Base-by-base conservation (phyloP, 2,329 filamentous ascomycete species). In the Gaeumannomyces tritici region DNA sequence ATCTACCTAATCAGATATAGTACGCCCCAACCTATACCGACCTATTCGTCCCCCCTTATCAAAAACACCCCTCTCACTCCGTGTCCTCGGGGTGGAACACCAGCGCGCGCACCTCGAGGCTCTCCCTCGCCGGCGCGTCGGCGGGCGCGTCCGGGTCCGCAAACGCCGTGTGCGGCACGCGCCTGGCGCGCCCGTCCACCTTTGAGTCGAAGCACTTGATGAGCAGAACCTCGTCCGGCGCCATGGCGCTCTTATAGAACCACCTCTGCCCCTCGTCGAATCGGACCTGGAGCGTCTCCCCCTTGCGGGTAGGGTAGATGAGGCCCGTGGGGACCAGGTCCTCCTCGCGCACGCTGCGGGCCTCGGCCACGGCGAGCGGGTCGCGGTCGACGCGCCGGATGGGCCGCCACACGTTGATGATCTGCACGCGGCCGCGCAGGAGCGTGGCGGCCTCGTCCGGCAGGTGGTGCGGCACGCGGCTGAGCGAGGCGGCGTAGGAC, bases 341-440 rank as follows among this genome's bases (percentile, higher is more conserved):
- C 0, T 78, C 76, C 60, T 89, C 81, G 0, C 74, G 69, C 0
- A 89, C 82, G 0, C 81, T 82, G 1, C 83, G 76, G 71, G 86
- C 87, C 59, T 88, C 87, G 0, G 89, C 83, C 42, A 91, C 85
- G 0, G 85, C 87, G 1, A 92, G 78, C 1, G 89, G 89, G 67
- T 81, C 84, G 57, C 89, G 82, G 63, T 86, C 84, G 8, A 90
- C 76, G 67, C 74, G 73, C 73, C 81, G 83, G 11, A 85, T 75
- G 21, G 87, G 86, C 0, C 89, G 82, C 92, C 92, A 96, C 59
- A 96, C 88, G 67, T 96, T 96, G 73, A 96, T 84, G 70, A 96
- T 90, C 67, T 83, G 81, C 62, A 79, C 80, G 1, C 80, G 77
- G 0, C 75, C 75, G 62, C 74, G 71, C 7, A 79, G 71, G 3